Evolutionary conservation across 2,329 filamentous ascomycete species (phyloP).

Genomic region (Incumbomyces lentus): DNA sequence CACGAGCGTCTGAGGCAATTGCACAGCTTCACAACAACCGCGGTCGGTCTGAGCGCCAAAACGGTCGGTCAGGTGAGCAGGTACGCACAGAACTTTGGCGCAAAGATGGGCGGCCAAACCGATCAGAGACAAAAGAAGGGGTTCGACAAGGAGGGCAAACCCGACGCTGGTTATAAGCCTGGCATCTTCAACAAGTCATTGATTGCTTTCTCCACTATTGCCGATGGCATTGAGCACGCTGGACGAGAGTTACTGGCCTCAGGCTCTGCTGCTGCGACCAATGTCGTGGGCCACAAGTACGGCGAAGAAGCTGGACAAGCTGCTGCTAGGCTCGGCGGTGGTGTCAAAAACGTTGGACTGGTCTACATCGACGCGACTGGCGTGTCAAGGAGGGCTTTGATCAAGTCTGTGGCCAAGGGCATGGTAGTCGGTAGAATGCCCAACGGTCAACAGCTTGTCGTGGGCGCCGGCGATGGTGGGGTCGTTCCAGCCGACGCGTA

Average conservation of each 20-base stretch:
- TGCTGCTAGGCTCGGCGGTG: conserved; percentile 64
- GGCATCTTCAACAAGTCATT: conserved; percentile 89
- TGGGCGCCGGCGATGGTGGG: conserved; percentile 38
- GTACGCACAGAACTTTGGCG: conserved; percentile 83
- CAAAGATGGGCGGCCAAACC: conserved; percentile 57
- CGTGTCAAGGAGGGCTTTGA: conserved; percentile 75
- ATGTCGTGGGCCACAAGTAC: conserved; percentile 81
- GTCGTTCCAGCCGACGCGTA: conserved; percentile 22
- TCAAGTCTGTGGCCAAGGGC: conserved; percentile 92
- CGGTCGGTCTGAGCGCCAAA: conserved; percentile 69
- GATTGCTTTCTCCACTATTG: conserved; percentile 91
- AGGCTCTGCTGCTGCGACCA: conserved; percentile 67
- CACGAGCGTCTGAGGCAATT: conserved; percentile 80
- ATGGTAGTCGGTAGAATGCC: conserved; percentile 54
- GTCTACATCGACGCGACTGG: conserved; percentile 96
- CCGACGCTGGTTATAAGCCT: conserved; percentile 62
- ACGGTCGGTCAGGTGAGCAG: conserved; percentile 76
- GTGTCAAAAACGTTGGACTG: conserved; percentile 89
- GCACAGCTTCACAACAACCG: conserved; percentile 70
- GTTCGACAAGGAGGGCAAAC: conserved; percentile 60
- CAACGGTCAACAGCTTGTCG: conserved; percentile 38
- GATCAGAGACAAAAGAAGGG: conserved; percentile 45
- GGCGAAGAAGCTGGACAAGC: conserved; percentile 75
- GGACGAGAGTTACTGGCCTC: conserved; percentile 67
- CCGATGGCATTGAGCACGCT: conserved; percentile 84